Evolutionary conservation across 73 alveolate species (phyloP).

Genomic region (Tetrahymena borealis): DNA sequence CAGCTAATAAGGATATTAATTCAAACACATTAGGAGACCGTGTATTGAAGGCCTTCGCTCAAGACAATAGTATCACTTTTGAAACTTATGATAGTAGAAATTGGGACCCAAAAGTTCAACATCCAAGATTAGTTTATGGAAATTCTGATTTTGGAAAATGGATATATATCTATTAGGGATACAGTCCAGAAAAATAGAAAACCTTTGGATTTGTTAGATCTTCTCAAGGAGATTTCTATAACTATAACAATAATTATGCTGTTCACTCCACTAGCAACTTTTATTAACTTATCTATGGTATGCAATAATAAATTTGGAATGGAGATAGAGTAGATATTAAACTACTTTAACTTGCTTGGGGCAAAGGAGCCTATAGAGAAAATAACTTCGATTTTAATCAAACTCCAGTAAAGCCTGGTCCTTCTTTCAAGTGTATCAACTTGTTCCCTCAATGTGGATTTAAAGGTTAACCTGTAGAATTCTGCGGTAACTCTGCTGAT

Average conservation of each 20-base stretch:
- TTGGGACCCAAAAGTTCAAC: not conserved
- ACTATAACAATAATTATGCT: not conserved
- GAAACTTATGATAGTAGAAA: not conserved
- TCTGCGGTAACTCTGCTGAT: no score
- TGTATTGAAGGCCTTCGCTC: not conserved
- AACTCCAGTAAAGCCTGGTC: not conserved
- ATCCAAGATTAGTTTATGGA: not conserved
- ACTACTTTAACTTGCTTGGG: not conserved
- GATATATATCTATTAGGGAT: not conserved
- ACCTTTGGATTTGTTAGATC: not conserved
- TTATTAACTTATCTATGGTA: not conserved
- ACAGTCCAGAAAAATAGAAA: not conserved
- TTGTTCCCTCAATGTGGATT: no score
- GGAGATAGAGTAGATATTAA: not conserved
- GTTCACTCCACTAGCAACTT: not conserved
- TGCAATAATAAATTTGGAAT: not conserved
- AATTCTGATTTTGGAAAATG: not conserved
- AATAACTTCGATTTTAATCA: not conserved
- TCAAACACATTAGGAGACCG: not conserved
- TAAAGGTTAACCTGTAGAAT: no score
- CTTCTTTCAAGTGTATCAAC: no score
- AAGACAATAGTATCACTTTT: not conserved
- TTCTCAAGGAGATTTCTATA: not conserved
- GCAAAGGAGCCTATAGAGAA: not conserved
- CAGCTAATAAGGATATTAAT: not conserved